Evolutionary conservation across 768 basidiomycete genomes (phyloP).

Genomic region (Leccinum uliginosum): DNA sequence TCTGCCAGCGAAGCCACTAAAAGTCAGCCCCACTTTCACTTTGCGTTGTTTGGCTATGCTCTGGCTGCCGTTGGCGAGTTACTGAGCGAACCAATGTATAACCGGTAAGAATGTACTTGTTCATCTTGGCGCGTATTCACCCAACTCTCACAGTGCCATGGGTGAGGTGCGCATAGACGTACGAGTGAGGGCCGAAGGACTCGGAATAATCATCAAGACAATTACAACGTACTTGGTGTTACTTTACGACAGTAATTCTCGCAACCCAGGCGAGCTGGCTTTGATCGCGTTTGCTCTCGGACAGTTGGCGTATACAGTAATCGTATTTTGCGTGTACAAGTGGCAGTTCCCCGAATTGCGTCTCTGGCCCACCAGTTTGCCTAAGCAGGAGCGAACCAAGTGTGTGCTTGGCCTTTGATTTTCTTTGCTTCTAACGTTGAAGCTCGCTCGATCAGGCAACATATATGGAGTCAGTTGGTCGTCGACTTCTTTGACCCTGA

Average conservation of each 20-base stretch:
- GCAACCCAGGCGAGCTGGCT: constrained; percentile 41
- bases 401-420: constrained; percentile 10
- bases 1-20: constrained; percentile 51
- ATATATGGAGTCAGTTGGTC: constrained; percentile 3
- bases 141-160: constrained; percentile 53
- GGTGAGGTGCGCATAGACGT: constrained; percentile 60
- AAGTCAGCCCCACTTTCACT: constrained; percentile 59
- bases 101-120: constrained; percentile 42
- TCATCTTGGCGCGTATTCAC: background rate
- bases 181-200: constrained; percentile 83
- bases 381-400: constrained; percentile 16
- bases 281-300: constrained; percentile 85
- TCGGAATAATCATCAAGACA: constrained; percentile 73
- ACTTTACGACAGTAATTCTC: constrained; percentile 39
- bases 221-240: constrained; percentile 66
- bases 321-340: constrained; percentile 55
- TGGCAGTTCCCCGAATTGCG: constrained; percentile 33
- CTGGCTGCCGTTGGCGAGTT: constrained; percentile 75
- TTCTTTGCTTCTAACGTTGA: background rate
- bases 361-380: constrained; percentile 32
- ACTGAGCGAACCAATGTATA: constrained; percentile 78
- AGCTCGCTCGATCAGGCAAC: constrained; percentile 1
- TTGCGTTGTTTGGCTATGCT: constrained; percentile 67
- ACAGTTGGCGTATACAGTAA: constrained; percentile 68
- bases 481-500: constrained; percentile 40